A percentile compares a stretch with the other conserved stretches of the same genome.
Evolutionary conservation across 306 rosid genomes (phyloP).

Genomic region (Prinsepia uniflora): DNA sequence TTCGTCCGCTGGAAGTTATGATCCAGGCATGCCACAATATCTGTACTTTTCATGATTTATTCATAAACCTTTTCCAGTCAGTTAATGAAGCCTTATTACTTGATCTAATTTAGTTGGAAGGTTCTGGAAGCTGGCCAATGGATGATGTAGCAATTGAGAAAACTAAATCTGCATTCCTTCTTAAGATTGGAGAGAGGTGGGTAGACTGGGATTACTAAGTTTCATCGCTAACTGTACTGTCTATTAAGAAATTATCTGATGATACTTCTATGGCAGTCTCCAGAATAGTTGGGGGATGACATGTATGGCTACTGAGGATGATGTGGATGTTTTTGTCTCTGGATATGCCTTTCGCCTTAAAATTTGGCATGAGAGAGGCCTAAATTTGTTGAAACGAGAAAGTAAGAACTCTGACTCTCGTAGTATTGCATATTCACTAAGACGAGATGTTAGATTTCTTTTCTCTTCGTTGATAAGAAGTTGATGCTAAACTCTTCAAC

Average conservation of each 20-base stretch:
- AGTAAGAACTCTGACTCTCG: slow-evolving; percentile 38
- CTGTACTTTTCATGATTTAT: slow-evolving; percentile 11
- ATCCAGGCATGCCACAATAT: slow-evolving; percentile 64
- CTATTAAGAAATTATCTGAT: slow-evolving; percentile 24
- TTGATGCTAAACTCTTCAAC: slow-evolving; percentile 25
- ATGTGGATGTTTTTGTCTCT: slow-evolving; percentile 68
- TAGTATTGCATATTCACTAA: not conserved
- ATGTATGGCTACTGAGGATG: slow-evolving; percentile 70
- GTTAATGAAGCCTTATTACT: slow-evolving; percentile 26
- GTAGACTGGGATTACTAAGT: slow-evolving; percentile 18
- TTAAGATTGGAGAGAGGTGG: slow-evolving; percentile 86
- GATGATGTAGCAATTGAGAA: slow-evolving; percentile 86
- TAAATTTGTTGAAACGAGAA: slow-evolving; percentile 58
- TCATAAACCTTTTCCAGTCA: slow-evolving; percentile 11
- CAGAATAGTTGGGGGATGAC: slow-evolving; percentile 67
- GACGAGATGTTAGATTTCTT: not conserved
- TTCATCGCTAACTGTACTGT: slow-evolving; percentile 16
- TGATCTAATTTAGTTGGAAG: slow-evolving; percentile 62
- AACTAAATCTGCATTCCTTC: slow-evolving; percentile 85
- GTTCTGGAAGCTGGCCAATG: slow-evolving; percentile 98
- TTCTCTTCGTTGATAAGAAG: not conserved
- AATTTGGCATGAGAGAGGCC: slow-evolving; percentile 94
- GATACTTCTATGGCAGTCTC: slow-evolving; percentile 58
- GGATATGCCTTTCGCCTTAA: slow-evolving; percentile 92
- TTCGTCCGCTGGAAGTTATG: slow-evolving; percentile 83